These are phyloP conservation scores for Picochlorum sp. DNA, from an alignment of 139 green algal genomes.

Conservation along the genomic window DNA sequence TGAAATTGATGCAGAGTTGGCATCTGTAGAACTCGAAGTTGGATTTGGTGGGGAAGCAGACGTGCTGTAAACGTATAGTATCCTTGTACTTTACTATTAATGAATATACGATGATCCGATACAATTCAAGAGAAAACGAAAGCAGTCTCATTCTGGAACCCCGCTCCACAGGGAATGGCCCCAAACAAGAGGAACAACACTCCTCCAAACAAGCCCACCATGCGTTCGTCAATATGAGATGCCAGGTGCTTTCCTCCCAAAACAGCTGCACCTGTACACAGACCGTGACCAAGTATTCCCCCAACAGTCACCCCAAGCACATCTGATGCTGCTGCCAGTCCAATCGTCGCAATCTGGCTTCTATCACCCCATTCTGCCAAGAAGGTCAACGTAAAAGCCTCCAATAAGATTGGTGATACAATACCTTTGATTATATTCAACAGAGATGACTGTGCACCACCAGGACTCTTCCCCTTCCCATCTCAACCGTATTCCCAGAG, in stretches of 20 bases:
- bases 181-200: conserved; percentile 88
- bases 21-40: neutral
- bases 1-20: conserved; percentile 1
- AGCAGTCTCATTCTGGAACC: neutral
- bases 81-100: conserved; percentile 6
- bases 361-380: conserved; percentile 97
- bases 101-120: neutral
- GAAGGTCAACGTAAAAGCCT: conserved; percentile 96
- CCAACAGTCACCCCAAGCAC: conserved; percentile 85
- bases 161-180: conserved; percentile 45
- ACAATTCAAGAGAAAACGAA: neutral
- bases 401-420: conserved; percentile 82
- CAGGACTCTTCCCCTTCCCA: conserved; percentile 10
- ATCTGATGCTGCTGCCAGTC: conserved; percentile 79
- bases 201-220: conserved; percentile 69
- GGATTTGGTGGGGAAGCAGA: neutral
- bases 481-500: neutral
- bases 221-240: conserved; percentile 80
- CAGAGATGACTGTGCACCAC: neutral
- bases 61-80: neutral
- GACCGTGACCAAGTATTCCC: conserved; percentile 81
- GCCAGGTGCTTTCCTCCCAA: conserved; percentile 88
- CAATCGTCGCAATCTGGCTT: conserved; percentile 87
- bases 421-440: conserved; percentile 36
- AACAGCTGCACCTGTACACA: conserved; percentile 91